Percentiles rank a stretch among this genome's conserved stretches.
Conservation (phyloP, 352 stramenopile species). For the Globisporangium cylindrosporum region DNA sequence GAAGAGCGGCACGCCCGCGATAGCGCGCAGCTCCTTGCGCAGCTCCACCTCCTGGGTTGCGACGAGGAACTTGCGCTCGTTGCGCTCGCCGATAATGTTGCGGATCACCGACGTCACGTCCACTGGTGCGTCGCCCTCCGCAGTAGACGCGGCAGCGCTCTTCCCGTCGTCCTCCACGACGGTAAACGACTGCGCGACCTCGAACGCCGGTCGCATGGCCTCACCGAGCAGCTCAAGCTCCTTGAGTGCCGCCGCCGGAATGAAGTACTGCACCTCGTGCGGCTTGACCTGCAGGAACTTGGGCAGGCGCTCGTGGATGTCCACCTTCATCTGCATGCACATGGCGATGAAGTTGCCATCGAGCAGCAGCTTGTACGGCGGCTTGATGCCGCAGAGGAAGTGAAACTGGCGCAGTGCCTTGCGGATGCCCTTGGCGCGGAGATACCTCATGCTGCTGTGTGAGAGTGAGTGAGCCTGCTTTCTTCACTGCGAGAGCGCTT, state of each 20-base stretch:
- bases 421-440: slow-evolving; percentile 83
- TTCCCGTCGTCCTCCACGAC: slow-evolving; percentile 41
- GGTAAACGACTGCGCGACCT: slow-evolving; percentile 66
- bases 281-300: slow-evolving; percentile 84
- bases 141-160: slow-evolving; percentile 15
- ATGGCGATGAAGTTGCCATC: slow-evolving; percentile 88
- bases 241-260: slow-evolving; percentile 58
- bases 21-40: slow-evolving; percentile 58
- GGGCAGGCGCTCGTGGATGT: slow-evolving; percentile 69
- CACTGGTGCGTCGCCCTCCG: slow-evolving; percentile 20
- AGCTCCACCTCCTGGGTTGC: slow-evolving; percentile 85
- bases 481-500: background rate
- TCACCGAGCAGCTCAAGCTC: slow-evolving; percentile 76
- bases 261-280: slow-evolving; percentile 69
- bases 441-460: slow-evolving; percentile 57
- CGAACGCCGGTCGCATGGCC: slow-evolving; percentile 51
- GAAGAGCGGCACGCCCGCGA: slow-evolving; percentile 78
- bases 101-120: slow-evolving; percentile 36
- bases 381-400: slow-evolving; percentile 85
- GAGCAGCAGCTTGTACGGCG: slow-evolving; percentile 79
- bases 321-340: slow-evolving; percentile 86
- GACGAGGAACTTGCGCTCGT: slow-evolving; percentile 80
- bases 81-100: slow-evolving; percentile 47
- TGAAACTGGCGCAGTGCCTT: slow-evolving; percentile 87
- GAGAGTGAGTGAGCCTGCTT: background rate